Evolutionary conservation across 192 early-diverging fungal species (phyloP), one percentile per base, ranked within the genome.

Genomic region (Entophlyctis helioformis): DNA sequence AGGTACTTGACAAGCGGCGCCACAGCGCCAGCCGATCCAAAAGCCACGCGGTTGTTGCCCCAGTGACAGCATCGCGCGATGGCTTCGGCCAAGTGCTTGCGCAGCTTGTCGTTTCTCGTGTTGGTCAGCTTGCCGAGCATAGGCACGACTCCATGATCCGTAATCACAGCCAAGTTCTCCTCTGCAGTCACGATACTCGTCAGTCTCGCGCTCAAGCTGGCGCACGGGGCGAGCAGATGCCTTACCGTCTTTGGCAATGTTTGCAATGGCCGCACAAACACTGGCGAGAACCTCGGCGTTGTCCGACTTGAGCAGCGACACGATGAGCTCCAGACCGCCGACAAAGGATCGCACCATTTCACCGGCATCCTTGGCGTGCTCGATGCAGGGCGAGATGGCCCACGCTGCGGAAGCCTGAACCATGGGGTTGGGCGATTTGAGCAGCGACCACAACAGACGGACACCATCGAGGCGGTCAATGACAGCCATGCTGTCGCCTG

Each of bases 341-440:
- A 80, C 77, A 50, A 80, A 80, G 2, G 77, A 80, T 23, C 77
- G 64, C 36, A 80, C 77, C 75, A 79, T 80, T 60, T 80, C 77
- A 4, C 75, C 77, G 4, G 77, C 74, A 42, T 79, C 75, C 50
- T 79, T 80, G 21, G 77, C 77, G 49, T 80, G 76, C 51, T 79
- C 75, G 31, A 79, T 80, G 51, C 77, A 80, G 0, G 77, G 77
- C 10, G 69, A 80, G 31, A 79, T 80, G 16, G 77, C 77, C 75
- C 75, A 80, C 1, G 77, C 77, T 0, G 77, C 77, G 9, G 66
- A 68, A 0, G 77, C 71, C 54, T 80, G 77, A 1, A 80, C 77
- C 10, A 60, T 55, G 22, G 57, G 75, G 56, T 79, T 79, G 23
- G 57, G 36, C 19, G 68, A 72, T 39, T 80, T 80, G 34, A 80